Conservation (phyloP, 345 rosid genomes). For the Pistacia vera region DNA sequence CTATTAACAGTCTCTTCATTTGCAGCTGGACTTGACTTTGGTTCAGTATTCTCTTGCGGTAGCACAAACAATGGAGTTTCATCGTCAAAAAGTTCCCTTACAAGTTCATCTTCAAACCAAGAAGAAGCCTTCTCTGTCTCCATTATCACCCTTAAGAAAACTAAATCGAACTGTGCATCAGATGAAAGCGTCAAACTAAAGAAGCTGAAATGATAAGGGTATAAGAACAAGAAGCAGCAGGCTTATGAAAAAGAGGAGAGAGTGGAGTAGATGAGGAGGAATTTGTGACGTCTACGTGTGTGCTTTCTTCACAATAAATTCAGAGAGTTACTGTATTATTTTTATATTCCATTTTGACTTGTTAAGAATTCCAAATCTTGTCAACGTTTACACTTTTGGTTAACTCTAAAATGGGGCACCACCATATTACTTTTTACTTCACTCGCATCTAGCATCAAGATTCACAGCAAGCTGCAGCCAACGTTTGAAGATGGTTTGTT, state of each 20-base stretch:
- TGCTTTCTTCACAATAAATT: conserved; percentile 24
- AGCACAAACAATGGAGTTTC: conserved; percentile 49
- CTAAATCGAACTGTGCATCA: conserved; percentile 6
- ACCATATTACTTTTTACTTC: conserved; percentile 12
- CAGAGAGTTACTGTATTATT: conserved; percentile 13
- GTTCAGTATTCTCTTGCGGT: conserved; percentile 28
- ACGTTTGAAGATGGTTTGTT: not conserved
- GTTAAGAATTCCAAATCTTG: conserved; percentile 20
- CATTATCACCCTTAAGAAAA: conserved; percentile 1
- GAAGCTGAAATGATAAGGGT: conserved; percentile 16
- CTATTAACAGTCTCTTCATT: conserved; percentile 32
- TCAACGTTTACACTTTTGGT: conserved; percentile 20
- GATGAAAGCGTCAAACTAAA: not conserved
- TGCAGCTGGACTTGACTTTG: conserved; percentile 12
- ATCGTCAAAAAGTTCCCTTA: conserved; percentile 53
- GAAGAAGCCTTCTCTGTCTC: conserved; percentile 29
- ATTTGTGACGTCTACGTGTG: conserved; percentile 32
- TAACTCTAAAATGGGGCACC: conserved; percentile 18
- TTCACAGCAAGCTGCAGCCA: not conserved
- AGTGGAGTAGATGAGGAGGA: conserved; percentile 55
- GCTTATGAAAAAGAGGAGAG: conserved; percentile 19
- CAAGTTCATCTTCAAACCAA: conserved; percentile 43
- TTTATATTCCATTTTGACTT: not conserved
- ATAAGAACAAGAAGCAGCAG: not conserved
- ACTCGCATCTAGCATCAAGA: not conserved